Evolutionary conservation across 2,329 filamentous ascomycete genomes (phyloP), one percentile per base, ranked within the genome.

Genomic region (Neodidymelliopsis sp.): DNA sequence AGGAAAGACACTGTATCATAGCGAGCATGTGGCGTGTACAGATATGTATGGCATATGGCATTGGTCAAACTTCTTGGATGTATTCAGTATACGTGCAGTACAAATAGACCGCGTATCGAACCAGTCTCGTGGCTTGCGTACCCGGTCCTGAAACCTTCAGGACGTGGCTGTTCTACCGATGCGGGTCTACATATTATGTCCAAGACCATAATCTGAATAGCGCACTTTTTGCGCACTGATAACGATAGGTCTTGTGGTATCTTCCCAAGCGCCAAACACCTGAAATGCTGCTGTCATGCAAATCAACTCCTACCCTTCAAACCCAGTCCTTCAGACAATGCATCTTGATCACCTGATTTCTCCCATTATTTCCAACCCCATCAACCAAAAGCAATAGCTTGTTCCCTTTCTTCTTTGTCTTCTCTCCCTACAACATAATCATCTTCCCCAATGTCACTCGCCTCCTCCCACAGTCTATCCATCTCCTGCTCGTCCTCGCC

Each of bases 401-500:
- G 74, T 29, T 67, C 71, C 59, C 82, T 74, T 67, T 85, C 83
- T 44, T 78, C 76, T 15, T 76, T 74, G 66, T 97, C 94, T 72
- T 99, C 94, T 31, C 82, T 81, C 19, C 88, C 86, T 44, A 88
- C 79, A 36, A 88, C 77, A 62, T 87, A 88, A 66, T 99, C 94
- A 67, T 99, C 94, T 52, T 94, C 90, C 4, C 88, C 90, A 53
- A 93, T 80, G 56, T 94, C 90, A 64, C 90, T 96, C 13, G 85
- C 87, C 68, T 96, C 91, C 29, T 94, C 90, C 88, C 89, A 95
- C 57, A 95, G 75, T 74, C 85, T 89, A 56, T 87, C 83, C 75
- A 91, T 87, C 74, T 97, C 93, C 40, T 59, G 56, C n/a, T 69
- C 67, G 7, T 80, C 77, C 23, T 84, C 81, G 7, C 82, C 80